These are phyloP conservation scores for Atalantia buxifolia DNA, from an alignment of 345 rosid species.

Conservation along the genomic window DNA sequence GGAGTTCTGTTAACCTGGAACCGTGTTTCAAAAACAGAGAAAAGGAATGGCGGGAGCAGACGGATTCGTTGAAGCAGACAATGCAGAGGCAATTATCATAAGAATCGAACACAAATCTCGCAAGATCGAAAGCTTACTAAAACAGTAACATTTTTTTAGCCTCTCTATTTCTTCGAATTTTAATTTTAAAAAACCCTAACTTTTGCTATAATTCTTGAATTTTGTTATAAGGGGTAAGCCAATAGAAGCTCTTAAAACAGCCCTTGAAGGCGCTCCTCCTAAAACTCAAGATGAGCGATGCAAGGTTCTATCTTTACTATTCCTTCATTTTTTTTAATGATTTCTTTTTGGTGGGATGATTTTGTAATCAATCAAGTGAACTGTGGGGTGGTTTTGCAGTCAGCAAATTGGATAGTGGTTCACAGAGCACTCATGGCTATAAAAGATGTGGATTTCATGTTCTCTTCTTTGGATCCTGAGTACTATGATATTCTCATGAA, in stretches of 20 bases:
- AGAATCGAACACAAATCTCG: conserved; percentile 90
- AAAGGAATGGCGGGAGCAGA: conserved; percentile 38
- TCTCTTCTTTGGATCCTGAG: conserved; percentile 79
- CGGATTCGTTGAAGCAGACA: conserved; percentile 74
- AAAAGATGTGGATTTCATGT: conserved; percentile 81
- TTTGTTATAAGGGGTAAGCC: conserved; percentile 38
- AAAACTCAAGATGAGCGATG: conserved; percentile 82
- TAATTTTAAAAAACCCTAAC: neutral
- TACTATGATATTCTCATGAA: conserved; percentile 94
- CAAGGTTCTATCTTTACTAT: conserved; percentile 49
- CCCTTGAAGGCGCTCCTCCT: conserved; percentile 89
- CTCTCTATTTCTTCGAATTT: neutral
- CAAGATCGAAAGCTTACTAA: conserved; percentile 86
- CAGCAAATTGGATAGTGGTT: conserved; percentile 87
- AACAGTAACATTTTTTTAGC: conserved; percentile 38
- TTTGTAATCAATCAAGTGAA: neutral
- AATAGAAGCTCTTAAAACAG: conserved; percentile 87
- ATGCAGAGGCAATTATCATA: conserved; percentile 83
- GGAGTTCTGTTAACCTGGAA: neutral
- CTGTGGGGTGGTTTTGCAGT: conserved; percentile 35
- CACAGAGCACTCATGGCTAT: conserved; percentile 91
- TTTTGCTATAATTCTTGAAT: neutral
- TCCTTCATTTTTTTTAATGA: neutral
- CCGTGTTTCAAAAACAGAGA: neutral
- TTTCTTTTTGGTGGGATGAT: neutral